These are phyloP conservation scores for Claviceps cyperi DNA, from an alignment of 2,329 filamentous ascomycete genomes.

Conservation along the genomic window DNA sequence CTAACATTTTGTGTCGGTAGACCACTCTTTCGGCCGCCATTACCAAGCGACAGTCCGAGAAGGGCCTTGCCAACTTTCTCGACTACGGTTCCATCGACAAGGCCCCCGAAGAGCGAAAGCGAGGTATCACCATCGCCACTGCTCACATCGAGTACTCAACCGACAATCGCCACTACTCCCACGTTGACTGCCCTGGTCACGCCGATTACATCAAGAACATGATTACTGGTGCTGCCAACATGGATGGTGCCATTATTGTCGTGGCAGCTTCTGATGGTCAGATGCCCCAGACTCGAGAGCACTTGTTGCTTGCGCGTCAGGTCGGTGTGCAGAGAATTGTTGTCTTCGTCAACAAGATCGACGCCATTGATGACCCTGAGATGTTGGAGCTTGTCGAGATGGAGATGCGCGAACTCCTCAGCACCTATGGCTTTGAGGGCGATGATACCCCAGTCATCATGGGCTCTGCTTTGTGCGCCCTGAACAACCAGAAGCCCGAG, in stretches of 20 bases:
- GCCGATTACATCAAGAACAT: conserved; percentile 99
- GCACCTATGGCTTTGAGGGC: conserved; percentile 88
- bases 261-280: conserved; percentile 97
- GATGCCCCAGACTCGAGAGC: conserved; percentile 99
- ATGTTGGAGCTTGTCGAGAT: conserved; percentile 99
- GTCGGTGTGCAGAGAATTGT: conserved; percentile 97
- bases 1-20: conserved; percentile 29
- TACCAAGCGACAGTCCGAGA: conserved; percentile 93
- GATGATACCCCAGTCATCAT: conserved; percentile 96
- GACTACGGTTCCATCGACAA: conserved; percentile 98
- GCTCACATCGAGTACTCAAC: conserved; percentile 98
- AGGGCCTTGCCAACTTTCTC: conserved; percentile 86
- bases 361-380: conserved; percentile 91
- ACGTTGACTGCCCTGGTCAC: conserved; percentile 99
- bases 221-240: conserved; percentile 98
- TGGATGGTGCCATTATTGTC: conserved; percentile 98
- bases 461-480: conserved; percentile 87
- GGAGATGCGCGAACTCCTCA: conserved; percentile 97
- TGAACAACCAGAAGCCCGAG: conserved; percentile 75
- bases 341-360: conserved; percentile 99
- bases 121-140: conserved; percentile 98
- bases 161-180: conserved; percentile 88
- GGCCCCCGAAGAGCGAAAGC: conserved; percentile 97
- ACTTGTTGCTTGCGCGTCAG: conserved; percentile 92
- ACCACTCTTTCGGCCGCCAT: conserved; percentile 97